Evolutionary conservation across 306 rosid species (phyloP), one percentile per base, ranked within the genome.

Genomic region (Acacia crassicarpa): DNA sequence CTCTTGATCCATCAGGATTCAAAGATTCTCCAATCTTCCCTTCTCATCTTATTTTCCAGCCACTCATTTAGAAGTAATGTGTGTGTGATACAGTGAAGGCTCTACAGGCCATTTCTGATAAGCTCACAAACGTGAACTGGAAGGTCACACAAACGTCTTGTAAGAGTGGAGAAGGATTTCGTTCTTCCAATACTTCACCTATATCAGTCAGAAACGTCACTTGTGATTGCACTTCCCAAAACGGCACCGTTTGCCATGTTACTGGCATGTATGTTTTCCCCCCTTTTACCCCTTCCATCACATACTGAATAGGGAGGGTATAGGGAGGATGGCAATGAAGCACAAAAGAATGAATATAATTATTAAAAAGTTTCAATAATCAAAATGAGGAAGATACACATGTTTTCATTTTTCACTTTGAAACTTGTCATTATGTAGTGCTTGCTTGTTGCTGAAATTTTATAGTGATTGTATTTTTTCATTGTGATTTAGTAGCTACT

Each of bases 31-130:
- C 3, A 20, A 56, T n/a, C 30, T n/a, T 8, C 61, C 63, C 63
- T 56, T 56, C 27, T 27, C 27, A n/a, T 56, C 12, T 56, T 56
- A 9, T 56, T 56, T 58, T 22, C 32, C 14, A 9, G 32, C 10
- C 32, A 23, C 6, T 3, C 15, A 23, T 3, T 17, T 51, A 25
- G 0, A 25, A 3, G 32, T 25, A 10, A 61, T 71, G 76, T 43
- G 4, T 78, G 8, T 65, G 23, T 30, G 74, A 68, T 59, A 16
- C 88, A 89, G 92, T 85, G 80, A 74, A 83, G 78, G 8, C 75
- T 44, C 84, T 89, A 7, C 81, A 84, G 85, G 76, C 92, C 84
- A 90, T 93, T 78, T 88, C 91, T 10, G 63, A 70, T 70, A 86
- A 89, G 32, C 61, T 93, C 35, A 46, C 41, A 78, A 86, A 77